These are phyloP conservation scores for Neospermospora avenae DNA, from an alignment of 2,329 filamentous ascomycete species.

Conservation along the genomic window DNA sequence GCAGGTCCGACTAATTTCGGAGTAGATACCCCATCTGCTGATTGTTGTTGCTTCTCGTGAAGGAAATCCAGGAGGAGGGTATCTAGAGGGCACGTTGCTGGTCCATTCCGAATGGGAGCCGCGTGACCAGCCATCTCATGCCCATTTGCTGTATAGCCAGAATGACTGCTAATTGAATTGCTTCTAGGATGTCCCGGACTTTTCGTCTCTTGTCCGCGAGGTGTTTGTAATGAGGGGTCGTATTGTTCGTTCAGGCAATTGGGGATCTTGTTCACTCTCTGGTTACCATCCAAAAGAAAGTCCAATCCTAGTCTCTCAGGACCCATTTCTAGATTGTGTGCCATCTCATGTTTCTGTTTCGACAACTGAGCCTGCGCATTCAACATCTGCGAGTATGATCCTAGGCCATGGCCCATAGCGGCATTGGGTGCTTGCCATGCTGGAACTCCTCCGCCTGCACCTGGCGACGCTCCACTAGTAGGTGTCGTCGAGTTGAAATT, in stretches of 20 bases:
- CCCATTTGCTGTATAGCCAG: slow-evolving; percentile 27
- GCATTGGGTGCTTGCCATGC: slow-evolving; percentile 34
- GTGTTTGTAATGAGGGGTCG: slow-evolving; percentile 36
- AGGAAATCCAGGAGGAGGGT: slow-evolving; percentile 78
- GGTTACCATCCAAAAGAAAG: slow-evolving; percentile 64
- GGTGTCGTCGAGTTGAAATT: slow-evolving; percentile 40
- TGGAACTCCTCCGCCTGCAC: slow-evolving; percentile 33
- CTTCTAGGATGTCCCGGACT: slow-evolving; percentile 26
- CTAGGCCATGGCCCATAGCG: slow-evolving; percentile 27
- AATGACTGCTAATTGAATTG: slow-evolving; percentile 25
- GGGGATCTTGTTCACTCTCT: slow-evolving; percentile 51
- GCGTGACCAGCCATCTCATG: slow-evolving; percentile 28
- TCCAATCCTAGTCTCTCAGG: slow-evolving; percentile 68
- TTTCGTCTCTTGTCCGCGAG: slow-evolving; percentile 10
- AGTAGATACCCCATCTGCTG: slow-evolving; percentile 60
- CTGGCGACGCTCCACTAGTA: slow-evolving; percentile 39
- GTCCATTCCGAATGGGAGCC: slow-evolving; percentile 52
- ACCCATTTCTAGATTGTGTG: slow-evolving; percentile 57
- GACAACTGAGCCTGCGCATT: slow-evolving; percentile 35
- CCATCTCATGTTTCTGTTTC: slow-evolving; percentile 48
- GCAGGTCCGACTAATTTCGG: slow-evolving; percentile 69
- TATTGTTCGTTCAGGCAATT: slow-evolving; percentile 48
- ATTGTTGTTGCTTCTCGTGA: slow-evolving; percentile 62
- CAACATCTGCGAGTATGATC: slow-evolving; percentile 33
- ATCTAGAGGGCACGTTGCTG: slow-evolving; percentile 74